A percentile compares a stretch with the other conserved stretches of the same genome.
phyloP scores from a whole-genome alignment of 371 early-diverging fungal genomes.

The Actinomucor elegans region DNA sequence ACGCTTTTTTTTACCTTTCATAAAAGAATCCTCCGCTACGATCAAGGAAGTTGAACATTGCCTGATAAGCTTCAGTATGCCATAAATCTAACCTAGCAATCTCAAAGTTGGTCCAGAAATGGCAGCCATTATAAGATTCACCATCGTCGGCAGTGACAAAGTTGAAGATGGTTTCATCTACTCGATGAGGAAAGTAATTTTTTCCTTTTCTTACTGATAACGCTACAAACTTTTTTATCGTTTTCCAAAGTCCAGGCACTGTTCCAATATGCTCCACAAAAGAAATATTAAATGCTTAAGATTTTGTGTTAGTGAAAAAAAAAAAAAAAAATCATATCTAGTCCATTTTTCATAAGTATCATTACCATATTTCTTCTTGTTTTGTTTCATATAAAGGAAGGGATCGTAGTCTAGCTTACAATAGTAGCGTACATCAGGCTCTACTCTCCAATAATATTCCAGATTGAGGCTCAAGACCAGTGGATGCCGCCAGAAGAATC shows the following conservation, averaged over 20 bases:
- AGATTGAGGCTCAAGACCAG: conserved; percentile 61
- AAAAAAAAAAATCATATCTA: not conserved
- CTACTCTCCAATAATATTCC: conserved; percentile 86
- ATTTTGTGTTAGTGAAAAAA: not conserved
- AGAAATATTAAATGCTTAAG: conserved; percentile 62
- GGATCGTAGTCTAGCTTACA: conserved; percentile 85
- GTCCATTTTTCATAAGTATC: too few relatives aligned
- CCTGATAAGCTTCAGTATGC: conserved; percentile 59
- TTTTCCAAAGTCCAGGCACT: conserved; percentile 71
- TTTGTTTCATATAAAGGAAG: conserved; percentile 73
- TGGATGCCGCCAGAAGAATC: conserved; percentile 81
- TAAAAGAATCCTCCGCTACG: conserved; percentile 89
- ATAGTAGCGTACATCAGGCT: conserved; percentile 78
- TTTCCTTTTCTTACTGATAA: conserved; percentile 16
- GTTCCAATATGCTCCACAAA: conserved; percentile 73
- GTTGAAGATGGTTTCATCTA: conserved; percentile 23
- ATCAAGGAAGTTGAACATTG: conserved; percentile 70
- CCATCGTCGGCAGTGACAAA: conserved; percentile 31
- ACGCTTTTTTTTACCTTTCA: too few relatives aligned
- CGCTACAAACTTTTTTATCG: conserved; percentile 40
- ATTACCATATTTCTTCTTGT: conserved; percentile 75
- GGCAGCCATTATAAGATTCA: conserved; percentile 62
- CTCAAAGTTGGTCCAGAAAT: conserved; percentile 94
- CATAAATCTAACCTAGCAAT: conserved; percentile 85
- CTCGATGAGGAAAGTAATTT: conserved; percentile 19